Percentiles rank a stretch among this genome's conserved stretches.
Evolutionary conservation across 768 basidiomycete genomes (phyloP).

Genomic region (Podaxis mareebaensis): DNA sequence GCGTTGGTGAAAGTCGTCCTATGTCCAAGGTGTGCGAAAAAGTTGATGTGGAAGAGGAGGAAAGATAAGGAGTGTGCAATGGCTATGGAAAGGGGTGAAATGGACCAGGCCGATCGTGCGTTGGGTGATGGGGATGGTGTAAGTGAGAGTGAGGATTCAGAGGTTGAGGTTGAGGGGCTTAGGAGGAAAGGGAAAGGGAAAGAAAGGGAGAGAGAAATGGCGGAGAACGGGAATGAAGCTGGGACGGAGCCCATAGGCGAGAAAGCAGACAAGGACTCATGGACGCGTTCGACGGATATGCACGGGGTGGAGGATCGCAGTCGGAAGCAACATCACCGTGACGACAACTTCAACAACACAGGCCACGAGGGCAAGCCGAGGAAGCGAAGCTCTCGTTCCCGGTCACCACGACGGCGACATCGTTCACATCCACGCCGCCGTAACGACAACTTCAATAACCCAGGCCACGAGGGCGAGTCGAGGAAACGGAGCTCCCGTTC

Average conservation of each 20-base stretch:
- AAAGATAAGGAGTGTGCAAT: constrained; percentile 26
- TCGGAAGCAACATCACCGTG: constrained; percentile 10
- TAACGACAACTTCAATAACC: neutral
- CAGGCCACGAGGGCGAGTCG: neutral
- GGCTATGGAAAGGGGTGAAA: neutral
- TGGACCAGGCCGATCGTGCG: neutral
- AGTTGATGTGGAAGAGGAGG: constrained; percentile 75
- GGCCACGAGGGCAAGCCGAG: constrained; percentile 12
- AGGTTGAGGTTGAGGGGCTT: constrained; percentile 28
- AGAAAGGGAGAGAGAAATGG: neutral
- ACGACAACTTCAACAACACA: neutral
- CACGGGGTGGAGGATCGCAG: neutral
- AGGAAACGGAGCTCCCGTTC: constrained; percentile 35
- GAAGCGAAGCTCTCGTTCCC: constrained; percentile 35
- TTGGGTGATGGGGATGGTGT: neutral
- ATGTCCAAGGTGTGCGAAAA: constrained; percentile 76
- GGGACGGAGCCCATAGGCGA: neutral
- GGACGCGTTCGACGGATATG: neutral
- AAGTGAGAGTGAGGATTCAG: constrained; percentile 17
- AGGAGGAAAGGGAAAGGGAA: constrained; percentile 31
- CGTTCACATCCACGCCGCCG: neutral
- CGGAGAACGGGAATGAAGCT: neutral
- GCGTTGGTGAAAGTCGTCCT: constrained; percentile 92
- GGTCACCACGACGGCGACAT: constrained; percentile 30
- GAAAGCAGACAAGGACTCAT: neutral